These are phyloP conservation scores for Diddensiella transvaalensis DNA, from an alignment of 805 yeast genomes.

Conservation along the genomic window DNA sequence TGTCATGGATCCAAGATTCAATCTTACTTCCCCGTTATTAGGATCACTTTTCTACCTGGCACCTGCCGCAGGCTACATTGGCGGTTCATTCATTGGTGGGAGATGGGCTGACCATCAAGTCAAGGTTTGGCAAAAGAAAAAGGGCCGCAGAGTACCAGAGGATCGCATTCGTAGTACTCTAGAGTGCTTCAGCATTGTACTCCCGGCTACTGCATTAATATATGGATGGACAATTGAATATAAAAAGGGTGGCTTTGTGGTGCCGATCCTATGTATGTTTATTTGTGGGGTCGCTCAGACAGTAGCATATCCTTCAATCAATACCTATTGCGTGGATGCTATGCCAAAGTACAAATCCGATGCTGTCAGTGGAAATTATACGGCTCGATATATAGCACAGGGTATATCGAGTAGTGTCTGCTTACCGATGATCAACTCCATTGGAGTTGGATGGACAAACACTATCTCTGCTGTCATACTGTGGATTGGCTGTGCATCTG, in stretches of 20 bases:
- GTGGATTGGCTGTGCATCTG: slow-evolving; percentile 38
- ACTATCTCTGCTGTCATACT: slow-evolving; percentile 47
- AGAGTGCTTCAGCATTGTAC: slow-evolving; percentile 41
- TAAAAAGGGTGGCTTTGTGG: slow-evolving; percentile 51
- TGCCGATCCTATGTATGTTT: slow-evolving; percentile 50
- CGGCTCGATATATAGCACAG: slow-evolving; percentile 47
- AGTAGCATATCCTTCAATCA: slow-evolving; percentile 47
- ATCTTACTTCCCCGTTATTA: slow-evolving; percentile 44
- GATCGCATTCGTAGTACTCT: slow-evolving; percentile 45
- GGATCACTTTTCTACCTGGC: slow-evolving; percentile 54
- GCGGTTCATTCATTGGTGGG: slow-evolving; percentile 53
- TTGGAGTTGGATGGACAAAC: slow-evolving; percentile 57
- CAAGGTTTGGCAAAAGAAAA: slow-evolving; percentile 39
- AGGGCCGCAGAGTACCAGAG: slow-evolving; percentile 49
- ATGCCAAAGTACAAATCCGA: slow-evolving; percentile 53
- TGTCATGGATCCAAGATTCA: slow-evolving; percentile 54
- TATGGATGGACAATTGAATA: slow-evolving; percentile 54
- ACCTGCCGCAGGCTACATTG: slow-evolving; percentile 53
- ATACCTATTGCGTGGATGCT: slow-evolving; percentile 57
- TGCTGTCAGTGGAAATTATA: slow-evolving; percentile 54
- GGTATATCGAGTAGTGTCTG: slow-evolving; percentile 51
- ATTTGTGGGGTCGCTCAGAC: slow-evolving; percentile 50
- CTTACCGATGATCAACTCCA: slow-evolving; percentile 42
- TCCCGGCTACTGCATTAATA: slow-evolving; percentile 44
- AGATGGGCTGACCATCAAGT: slow-evolving; percentile 49